Conservation (phyloP, 495 filamentous ascomycete genomes). For the Penicillium atrosanguineum region DNA sequence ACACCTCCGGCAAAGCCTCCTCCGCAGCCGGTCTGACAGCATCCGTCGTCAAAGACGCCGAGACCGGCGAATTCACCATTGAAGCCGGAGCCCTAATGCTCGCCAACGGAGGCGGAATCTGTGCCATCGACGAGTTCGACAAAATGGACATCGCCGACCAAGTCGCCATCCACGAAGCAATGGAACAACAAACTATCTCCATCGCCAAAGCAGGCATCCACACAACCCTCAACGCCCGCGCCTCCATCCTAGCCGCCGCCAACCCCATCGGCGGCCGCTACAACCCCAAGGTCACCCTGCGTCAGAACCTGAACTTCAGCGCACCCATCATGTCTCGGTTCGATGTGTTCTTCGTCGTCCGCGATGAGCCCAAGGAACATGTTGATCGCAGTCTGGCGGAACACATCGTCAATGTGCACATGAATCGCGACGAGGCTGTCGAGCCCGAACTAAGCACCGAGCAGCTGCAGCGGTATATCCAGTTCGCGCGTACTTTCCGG, state of each 20-base stretch:
- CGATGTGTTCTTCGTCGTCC: slow-evolving; percentile 97
- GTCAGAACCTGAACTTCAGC: slow-evolving; percentile 96
- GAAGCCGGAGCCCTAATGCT: slow-evolving; percentile 98
- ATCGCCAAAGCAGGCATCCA: slow-evolving; percentile 99
- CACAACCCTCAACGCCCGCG: slow-evolving; percentile 92
- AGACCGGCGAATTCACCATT: slow-evolving; percentile 98
- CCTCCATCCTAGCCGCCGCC: slow-evolving; percentile 91
- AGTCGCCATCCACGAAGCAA: slow-evolving; percentile 99
- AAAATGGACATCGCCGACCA: slow-evolving; percentile 99
- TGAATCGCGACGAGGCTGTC: slow-evolving; percentile 84
- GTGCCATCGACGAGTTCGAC: slow-evolving; percentile 98
- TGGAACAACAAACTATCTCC: slow-evolving; percentile 99
- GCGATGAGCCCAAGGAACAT: slow-evolving; percentile 92
- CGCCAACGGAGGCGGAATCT: slow-evolving; percentile 76
- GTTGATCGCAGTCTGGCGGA: slow-evolving; percentile 87
- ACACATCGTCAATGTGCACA: slow-evolving; percentile 95
- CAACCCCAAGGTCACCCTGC: slow-evolving; percentile 89
- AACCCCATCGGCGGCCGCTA: slow-evolving; percentile 96
- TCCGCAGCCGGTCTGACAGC: slow-evolving; percentile 97
- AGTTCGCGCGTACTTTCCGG: slow-evolving; percentile 91
- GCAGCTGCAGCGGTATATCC: slow-evolving; percentile 95
- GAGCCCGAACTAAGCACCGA: slow-evolving; percentile 93
- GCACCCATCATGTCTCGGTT: slow-evolving; percentile 99
- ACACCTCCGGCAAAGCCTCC: slow-evolving; percentile 97
- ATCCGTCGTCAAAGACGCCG: slow-evolving; percentile 95